Percentiles rank a stretch among this genome's conserved stretches.
Conservation (phyloP, 2,329 filamentous ascomycete genomes). For the Akanthomyces muscarius region DNA sequence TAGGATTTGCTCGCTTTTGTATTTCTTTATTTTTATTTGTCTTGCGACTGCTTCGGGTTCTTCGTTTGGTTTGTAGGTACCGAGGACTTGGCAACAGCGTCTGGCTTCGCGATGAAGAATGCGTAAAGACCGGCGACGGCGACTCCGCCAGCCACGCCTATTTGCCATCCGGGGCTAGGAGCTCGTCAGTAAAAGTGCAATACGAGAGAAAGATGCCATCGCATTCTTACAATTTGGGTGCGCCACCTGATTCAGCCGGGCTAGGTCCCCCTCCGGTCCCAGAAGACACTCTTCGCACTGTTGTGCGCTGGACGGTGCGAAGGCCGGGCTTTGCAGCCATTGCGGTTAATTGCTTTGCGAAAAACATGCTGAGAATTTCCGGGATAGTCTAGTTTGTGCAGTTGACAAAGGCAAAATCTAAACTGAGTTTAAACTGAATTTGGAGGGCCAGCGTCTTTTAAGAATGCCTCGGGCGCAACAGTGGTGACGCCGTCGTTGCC, state of each 20-base stretch:
- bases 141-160: slow-evolving; percentile 1
- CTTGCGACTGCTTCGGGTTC: neutral
- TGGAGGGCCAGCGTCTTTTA: neutral
- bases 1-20: too few relatives aligned
- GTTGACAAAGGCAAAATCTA: too few relatives aligned
- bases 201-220: too few relatives aligned
- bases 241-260: neutral
- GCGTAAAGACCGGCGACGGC: neutral
- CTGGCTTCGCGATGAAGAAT: slow-evolving; percentile 3
- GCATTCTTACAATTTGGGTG: neutral
- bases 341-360: neutral
- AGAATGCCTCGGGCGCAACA: neutral
- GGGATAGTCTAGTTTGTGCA: neutral
- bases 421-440: too few relatives aligned
- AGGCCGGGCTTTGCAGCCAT: neutral
- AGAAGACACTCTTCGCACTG: neutral
- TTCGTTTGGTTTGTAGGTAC: slow-evolving; percentile 3
- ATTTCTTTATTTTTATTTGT: neutral
- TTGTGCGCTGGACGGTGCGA: neutral
- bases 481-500: neutral
- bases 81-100: neutral
- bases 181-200: neutral
- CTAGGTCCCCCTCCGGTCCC: neutral
- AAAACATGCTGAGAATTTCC: neutral
- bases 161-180: slow-evolving; percentile 3